A percentile compares a stretch with the other conserved stretches of the same genome.
Conservation (phyloP, 2,329 filamentous ascomycete species). For the Microdochium trichocladiopsis region DNA sequence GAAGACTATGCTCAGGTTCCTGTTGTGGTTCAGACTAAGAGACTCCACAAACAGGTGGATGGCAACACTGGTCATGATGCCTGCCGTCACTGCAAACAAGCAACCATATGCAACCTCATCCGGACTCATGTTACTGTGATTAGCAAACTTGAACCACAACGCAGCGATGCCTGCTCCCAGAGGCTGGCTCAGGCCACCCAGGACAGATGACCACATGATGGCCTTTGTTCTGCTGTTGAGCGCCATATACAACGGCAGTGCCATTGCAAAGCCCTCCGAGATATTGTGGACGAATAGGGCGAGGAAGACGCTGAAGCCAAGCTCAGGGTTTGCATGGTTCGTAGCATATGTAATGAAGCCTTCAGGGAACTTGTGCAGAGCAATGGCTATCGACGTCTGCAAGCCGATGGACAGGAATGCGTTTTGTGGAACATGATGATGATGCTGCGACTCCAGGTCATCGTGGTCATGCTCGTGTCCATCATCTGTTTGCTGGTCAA, state of each 20-base stretch:
- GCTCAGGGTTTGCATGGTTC: constrained; percentile 84
- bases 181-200: constrained; percentile 85
- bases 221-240: constrained; percentile 73
- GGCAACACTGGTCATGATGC: constrained; percentile 93
- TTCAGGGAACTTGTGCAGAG: constrained; percentile 90
- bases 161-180: constrained; percentile 78
- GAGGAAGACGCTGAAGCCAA: constrained; percentile 90
- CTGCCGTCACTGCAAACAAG: constrained; percentile 84
- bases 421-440: constrained; percentile 93
- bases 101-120: constrained; percentile 61
- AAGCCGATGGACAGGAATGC: constrained; percentile 92
- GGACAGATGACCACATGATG: constrained; percentile 74
- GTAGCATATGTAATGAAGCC: constrained; percentile 89
- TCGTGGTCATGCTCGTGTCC: constrained; percentile 13
- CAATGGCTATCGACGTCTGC: constrained; percentile 91
- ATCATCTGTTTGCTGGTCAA: constrained; percentile 26
- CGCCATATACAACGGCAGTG: constrained; percentile 86
- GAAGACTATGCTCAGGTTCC: constrained; percentile 70
- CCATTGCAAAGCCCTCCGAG: constrained; percentile 92
- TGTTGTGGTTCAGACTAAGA: constrained; percentile 72
- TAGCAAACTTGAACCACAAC: constrained; percentile 73
- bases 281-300: constrained; percentile 98
- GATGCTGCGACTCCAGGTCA: constrained; percentile 56
- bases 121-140: constrained; percentile 39
- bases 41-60: constrained; percentile 85